phyloP scores from a whole-genome alignment of 2,329 filamentous ascomycete genomes.

The Sordariomycetes sp. region DNA sequence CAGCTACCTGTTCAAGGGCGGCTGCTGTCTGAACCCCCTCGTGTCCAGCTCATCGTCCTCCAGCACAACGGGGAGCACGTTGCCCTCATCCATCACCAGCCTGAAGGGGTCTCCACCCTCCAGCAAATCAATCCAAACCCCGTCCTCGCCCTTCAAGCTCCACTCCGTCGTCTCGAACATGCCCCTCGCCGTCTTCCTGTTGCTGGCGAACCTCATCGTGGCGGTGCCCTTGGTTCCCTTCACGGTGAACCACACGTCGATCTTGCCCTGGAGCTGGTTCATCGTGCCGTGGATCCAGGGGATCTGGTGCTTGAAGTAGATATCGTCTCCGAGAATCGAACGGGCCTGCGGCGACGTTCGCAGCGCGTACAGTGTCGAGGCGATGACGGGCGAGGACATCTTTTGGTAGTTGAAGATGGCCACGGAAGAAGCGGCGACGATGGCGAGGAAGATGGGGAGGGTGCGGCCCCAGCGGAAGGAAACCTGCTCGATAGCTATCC shows the following conservation, averaged over 20 bases:
- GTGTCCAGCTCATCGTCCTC: constrained; percentile 27
- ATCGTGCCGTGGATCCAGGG: constrained; percentile 82
- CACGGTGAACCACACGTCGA: constrained; percentile 81
- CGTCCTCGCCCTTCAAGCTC: constrained; percentile 65
- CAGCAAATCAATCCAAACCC: constrained; percentile 60
- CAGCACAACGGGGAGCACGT: constrained; percentile 15
- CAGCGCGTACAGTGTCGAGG: constrained; percentile 82
- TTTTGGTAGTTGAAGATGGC: constrained; percentile 99
- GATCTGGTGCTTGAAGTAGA: constrained; percentile 70
- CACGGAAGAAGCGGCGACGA: constrained; percentile 62
- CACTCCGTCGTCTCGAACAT: constrained; percentile 85
- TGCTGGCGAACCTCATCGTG: constrained; percentile 72
- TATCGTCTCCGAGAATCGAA: constrained; percentile 73
- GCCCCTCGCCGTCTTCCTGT: constrained; percentile 49
- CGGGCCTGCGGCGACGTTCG: constrained; percentile 70
- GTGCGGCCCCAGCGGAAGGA: constrained; percentile 59
- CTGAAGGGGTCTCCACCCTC: constrained; percentile 63
- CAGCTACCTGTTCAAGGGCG: constrained; percentile 19
- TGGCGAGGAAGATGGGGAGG: constrained; percentile 68
- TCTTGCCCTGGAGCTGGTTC: constrained; percentile 86
- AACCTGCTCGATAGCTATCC: constrained; percentile 29
- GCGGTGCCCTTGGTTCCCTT: constrained; percentile 65
- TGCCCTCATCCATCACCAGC: constrained; percentile 29
- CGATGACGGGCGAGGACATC: constrained; percentile 76
- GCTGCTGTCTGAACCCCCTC: constrained; percentile 44